Evolutionary conservation across 192 early-diverging fungal species (phyloP), one percentile per base, ranked within the genome.

Genomic region (Allomyces arbusculus): DNA sequence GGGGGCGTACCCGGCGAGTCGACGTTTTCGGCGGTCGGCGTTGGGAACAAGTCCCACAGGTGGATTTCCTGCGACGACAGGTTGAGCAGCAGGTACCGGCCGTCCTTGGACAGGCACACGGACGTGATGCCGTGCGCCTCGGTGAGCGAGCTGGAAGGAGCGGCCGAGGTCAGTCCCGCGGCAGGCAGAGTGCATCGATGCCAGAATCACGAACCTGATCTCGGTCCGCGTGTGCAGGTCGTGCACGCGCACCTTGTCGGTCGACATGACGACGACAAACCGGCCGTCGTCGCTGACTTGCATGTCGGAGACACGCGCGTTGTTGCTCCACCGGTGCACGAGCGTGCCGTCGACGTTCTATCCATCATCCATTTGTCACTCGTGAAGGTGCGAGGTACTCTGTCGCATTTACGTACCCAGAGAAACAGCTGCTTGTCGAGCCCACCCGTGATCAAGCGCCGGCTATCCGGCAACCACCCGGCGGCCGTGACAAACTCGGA

Each of bases 231-330:
- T 66, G 22, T 65, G 65, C 2, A 69, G 10, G 40, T 69, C 66
- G 61, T 66, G 68, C 6, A 69, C 40, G 11, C 68, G 68, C 19
- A 69, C 68, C 23, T 69, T 69, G 26, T 68, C 68, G 61, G 61
- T 45, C 24, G 65, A 69, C 20, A 68, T 61, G 11, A 62, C 61
- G 6, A 69, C 68, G 28, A 69, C 25, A 20, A 22, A 61, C 20
- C 50, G 33, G 24, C 68, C 68, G 61, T 68, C 65, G 22, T 25
- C 24, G 2, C 26, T 66, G 1, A 68, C 62, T 10, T 65, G 65
- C 55, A 69, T 8, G 16, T 69, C 68, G 8, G 68, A 69, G 33
- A 69, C 66, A 19, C 68, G 44, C 33, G 33, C 33, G 28, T 24
- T 24, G n/a, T 66, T 61, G 20, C n/a, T 40, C 24, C 45, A 66